Conservation (phyloP, 441 rosid species). For the Jatropha podagrica region DNA sequence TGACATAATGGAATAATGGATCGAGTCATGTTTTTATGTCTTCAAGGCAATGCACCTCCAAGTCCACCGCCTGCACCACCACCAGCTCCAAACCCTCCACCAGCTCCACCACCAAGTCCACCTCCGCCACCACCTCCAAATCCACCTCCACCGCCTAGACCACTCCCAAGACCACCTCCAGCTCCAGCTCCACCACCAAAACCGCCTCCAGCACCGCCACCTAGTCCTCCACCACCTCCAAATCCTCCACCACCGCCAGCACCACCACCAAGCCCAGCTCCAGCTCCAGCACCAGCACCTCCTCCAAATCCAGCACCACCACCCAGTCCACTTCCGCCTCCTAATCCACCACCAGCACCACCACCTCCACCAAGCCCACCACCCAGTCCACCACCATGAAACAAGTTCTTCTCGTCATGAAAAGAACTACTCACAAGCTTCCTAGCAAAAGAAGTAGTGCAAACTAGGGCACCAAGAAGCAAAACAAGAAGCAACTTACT, state of each 20-base stretch:
- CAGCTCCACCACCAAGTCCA: constrained; percentile 1
- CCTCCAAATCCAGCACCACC: constrained; percentile 7
- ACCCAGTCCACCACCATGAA: constrained; percentile 15
- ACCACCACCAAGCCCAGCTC: constrained; percentile 11
- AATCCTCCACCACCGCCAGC: neutral
- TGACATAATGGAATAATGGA: neutral
- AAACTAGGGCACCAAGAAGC: constrained; percentile 31
- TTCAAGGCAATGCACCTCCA: constrained; percentile 19
- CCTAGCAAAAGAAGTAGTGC: constrained; percentile 15
- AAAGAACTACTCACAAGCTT: constrained; percentile 20
- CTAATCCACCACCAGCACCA: constrained; percentile 16
- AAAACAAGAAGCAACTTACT: constrained; percentile 32
- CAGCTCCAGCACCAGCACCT: constrained; percentile 15
- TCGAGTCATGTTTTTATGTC: neutral
- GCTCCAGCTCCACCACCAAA: neutral
- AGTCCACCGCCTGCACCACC: constrained; percentile 13
- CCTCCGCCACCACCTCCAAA: neutral
- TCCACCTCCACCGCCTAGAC: neutral
- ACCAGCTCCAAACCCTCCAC: constrained; percentile 9
- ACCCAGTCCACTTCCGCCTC: neutral
- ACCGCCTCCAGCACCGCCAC: neutral
- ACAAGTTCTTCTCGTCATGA: constrained; percentile 25
- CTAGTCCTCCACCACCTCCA: neutral
- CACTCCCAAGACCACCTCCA: constrained; percentile 5
- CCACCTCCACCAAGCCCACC: constrained; percentile 17